These are phyloP conservation scores for Metschnikowia cubensis DNA, from an alignment of 805 yeast genomes.

Conservation along the genomic window DNA sequence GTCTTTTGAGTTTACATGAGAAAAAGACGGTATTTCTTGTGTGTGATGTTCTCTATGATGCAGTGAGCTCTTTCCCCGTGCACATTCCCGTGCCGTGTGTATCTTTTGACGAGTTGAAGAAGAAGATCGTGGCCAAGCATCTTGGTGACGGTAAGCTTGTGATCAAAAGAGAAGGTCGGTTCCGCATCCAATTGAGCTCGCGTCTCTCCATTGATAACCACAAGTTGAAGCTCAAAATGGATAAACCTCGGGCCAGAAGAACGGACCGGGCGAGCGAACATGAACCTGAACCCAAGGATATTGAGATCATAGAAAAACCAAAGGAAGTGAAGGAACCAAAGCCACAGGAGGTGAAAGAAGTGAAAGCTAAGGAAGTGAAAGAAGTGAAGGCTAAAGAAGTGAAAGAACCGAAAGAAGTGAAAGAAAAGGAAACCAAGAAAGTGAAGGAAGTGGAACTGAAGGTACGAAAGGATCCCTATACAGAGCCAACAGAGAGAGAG, in stretches of 20 bases:
- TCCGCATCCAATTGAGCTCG: constrained; percentile 44
- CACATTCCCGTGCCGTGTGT: constrained; percentile 63
- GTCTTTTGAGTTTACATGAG: constrained; percentile 54
- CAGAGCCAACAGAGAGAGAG: no score
- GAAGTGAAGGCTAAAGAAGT: no score
- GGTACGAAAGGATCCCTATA: no score
- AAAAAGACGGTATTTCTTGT: constrained; percentile 62
- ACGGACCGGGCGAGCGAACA: not conserved
- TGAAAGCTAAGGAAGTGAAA: no score
- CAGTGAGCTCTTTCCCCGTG: constrained; percentile 59
- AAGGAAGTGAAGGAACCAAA: no score
- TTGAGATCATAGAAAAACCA: no score
- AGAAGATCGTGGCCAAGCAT: constrained; percentile 57
- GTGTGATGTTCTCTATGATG: constrained; percentile 60
- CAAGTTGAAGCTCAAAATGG: not conserved
- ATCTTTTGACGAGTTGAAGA: constrained; percentile 38
- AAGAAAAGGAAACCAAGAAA: no score
- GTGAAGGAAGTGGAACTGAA: no score
- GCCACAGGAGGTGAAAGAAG: no score
- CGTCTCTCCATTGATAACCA: not conserved
- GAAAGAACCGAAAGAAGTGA: no score
- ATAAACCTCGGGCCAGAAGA: not conserved
- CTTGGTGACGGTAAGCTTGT: constrained; percentile 52
- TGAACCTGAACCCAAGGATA: no score
- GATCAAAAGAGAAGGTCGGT: constrained; percentile 57